Base-by-base conservation (phyloP, 805 yeast genomes). In the Cyberlindnera xishuangbannaensis region DNA sequence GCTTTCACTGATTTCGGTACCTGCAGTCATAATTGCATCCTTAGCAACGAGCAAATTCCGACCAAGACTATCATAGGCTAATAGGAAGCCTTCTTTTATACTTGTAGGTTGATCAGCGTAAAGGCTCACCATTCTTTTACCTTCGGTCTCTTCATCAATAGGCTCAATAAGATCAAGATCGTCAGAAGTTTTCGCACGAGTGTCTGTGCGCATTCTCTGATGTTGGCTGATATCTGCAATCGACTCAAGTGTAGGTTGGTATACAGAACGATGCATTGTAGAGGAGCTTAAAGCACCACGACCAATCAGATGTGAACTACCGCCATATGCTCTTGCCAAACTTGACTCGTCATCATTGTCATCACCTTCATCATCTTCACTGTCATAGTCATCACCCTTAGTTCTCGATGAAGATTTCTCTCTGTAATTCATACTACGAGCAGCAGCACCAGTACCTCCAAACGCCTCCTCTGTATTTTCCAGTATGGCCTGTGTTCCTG, bases 101-200 rank as follows among this genome's bases (percentile, higher is more conserved):
- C 71, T 74, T 10, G 61, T 62, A 0, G 97, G 97, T 53, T 85
- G 97, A 50, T 84, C 76, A 1, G 95, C 85, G 56, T 87, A 86
- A 15, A 83, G 64, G 59, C 94, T 83, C 5, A 82, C 67, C 10
- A 64, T 57, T 35, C 61, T 66, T 34, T 62, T 69, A 4, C 53
- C 48, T 17, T 53, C 56, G 25, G 39, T 50, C 3, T 36, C 44
- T 18, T 41, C 41, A 6, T 32, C 41, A 17, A 37, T 46, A 18
- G 32, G 45, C 25, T 50, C 55, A 18, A n/a, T 25, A 9, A 25
- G n/a, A n/a, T 26, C 40, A 18, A 22, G 22, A 14, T 30, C 26
- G 13, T 17, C 34, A 19, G 34, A 16, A 15, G 18, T 22, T 15
- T 25, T 16, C 20, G 21, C 26, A 18, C 25, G 21, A 5, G 23